Base-by-base conservation (phyloP, 2,329 filamentous ascomycete species). In the Aureobasidium sp. region DNA sequence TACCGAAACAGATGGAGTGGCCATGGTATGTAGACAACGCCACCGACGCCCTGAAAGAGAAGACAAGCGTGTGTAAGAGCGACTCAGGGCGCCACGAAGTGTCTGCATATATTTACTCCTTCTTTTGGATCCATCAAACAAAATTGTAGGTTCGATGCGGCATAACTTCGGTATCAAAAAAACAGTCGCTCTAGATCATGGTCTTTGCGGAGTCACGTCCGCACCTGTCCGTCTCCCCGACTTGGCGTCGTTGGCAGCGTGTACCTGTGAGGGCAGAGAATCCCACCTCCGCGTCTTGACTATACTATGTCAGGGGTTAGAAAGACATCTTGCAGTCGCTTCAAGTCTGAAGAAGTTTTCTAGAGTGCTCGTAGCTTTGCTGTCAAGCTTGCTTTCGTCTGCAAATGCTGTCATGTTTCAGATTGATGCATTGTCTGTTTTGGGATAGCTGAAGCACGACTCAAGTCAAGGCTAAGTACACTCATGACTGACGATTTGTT, bases 111-210 rank as follows among this genome's bases (percentile, higher is more conserved):
- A 55, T 42, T 22, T n/a, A 55, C 51, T 55, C 7, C 31, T 17
- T 55, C 36, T 42, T 27, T 20, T 20, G 15, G 37, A 7, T 17
- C 25, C 51, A 20, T 20, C 11, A 45, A 45, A 34, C 14, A 57
- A 45, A 57, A 57, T 57, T 57, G 53, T 27, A 57, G 27, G 36
- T 3, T 36, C 53, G 53, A 57, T 57, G 27, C 53, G 53, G 53
- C n/a, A 4, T 27, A 45, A 44, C 53, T 45, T 57, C 53, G 53
- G 53, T 22, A 55, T 42, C 22, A 42, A 29, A 42, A 42, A 52
- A 55, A 41, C 51, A n/a, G 51, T 55, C 37, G 51, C n/a, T 55
- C 37, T 31, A 31, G 51, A 55, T 55, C 51, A 27, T 27, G 22
- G 22, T 27, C 14, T 47, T 29, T 29, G 12, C 14, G 36, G 31